Evolutionary conservation across 192 early-diverging fungal species (phyloP).

Genomic region (Coemansia biformis): DNA sequence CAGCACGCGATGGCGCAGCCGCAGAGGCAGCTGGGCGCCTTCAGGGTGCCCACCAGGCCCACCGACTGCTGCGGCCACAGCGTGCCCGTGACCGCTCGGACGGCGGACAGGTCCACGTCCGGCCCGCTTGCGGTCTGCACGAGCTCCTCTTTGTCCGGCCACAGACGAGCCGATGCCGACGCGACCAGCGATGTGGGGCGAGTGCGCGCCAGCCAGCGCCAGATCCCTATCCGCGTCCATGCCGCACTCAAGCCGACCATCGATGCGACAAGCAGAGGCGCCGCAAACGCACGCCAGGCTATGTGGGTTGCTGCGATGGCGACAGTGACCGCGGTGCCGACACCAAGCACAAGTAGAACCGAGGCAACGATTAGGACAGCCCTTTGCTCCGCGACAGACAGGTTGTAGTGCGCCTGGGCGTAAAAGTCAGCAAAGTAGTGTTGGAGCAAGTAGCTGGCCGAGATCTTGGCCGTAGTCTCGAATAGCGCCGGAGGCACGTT

Average conservation of each 20-base stretch:
- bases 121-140: not conserved
- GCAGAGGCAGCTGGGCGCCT: not conserved
- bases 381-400: constrained; percentile 13
- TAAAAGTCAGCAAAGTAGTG: constrained; percentile 23
- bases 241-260: constrained; percentile 1
- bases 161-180: too few relatives aligned
- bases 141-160: not conserved
- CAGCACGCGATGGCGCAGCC: not conserved
- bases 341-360: constrained; percentile 8
- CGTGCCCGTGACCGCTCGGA: constrained; percentile 19
- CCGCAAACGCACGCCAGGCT: constrained; percentile 19
- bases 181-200: constrained; percentile 15
- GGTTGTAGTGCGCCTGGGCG: constrained; percentile 23
- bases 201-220: constrained; percentile 18
- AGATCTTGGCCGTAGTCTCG: constrained; percentile 28
- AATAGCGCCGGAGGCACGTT: constrained; percentile 34
- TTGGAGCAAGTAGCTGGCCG: constrained; percentile 15
- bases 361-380: not conserved
- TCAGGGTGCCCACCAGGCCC: constrained; percentile 1
- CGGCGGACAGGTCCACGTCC: constrained; percentile 2
- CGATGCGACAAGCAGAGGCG: constrained; percentile 10
- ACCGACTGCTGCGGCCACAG: constrained; percentile 3
- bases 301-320: not conserved
- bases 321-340: constrained; percentile 4
- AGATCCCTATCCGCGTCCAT: constrained; percentile 21